phyloP scores from a whole-genome alignment of 768 basidiomycete genomes.

The Antrodiella citrinella region DNA sequence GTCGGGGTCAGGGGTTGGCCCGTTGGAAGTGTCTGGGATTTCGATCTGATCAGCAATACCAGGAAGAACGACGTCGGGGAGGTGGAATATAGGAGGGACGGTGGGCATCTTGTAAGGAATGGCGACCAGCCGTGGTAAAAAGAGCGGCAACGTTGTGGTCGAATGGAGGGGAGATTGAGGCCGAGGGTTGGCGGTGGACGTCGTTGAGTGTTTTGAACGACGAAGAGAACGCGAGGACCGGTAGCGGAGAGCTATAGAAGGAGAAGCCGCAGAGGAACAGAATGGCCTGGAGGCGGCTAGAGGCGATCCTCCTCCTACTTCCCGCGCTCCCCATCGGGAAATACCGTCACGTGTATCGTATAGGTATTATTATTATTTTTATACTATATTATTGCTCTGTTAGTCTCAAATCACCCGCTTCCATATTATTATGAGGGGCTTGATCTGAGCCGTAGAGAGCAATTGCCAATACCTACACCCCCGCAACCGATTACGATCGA shows the following conservation, averaged over 20 bases:
- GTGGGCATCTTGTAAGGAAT: conserved; percentile 16
- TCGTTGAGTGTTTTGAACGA: background rate
- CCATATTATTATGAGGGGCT: too few relatives aligned
- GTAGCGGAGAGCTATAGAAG: background rate
- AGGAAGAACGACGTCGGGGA: conserved; percentile 1
- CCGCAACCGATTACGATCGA: too few relatives aligned
- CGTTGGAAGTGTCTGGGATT: conserved; percentile 3
- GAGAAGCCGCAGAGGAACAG: background rate
- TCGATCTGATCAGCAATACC: background rate
- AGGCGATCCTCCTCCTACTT: background rate
- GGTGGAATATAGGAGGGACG: conserved; percentile 15
- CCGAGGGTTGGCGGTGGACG: background rate
- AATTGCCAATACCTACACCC: too few relatives aligned
- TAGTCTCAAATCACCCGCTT: too few relatives aligned
- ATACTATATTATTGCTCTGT: too few relatives aligned
- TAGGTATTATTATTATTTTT: too few relatives aligned
- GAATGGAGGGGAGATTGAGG: conserved; percentile 2
- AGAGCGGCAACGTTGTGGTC: too few relatives aligned
- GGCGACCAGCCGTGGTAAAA: background rate
- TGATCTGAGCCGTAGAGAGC: too few relatives aligned
- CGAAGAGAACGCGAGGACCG: background rate
- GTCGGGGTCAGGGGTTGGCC: conserved; percentile 24
- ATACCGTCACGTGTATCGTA: too few relatives aligned
- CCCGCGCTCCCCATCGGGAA: too few relatives aligned
- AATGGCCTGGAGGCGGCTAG: background rate